Evolutionary conservation across 306 rosid species (phyloP), one percentile per base, ranked within the genome.

Genomic region (Cyamopsis tetragonoloba): DNA sequence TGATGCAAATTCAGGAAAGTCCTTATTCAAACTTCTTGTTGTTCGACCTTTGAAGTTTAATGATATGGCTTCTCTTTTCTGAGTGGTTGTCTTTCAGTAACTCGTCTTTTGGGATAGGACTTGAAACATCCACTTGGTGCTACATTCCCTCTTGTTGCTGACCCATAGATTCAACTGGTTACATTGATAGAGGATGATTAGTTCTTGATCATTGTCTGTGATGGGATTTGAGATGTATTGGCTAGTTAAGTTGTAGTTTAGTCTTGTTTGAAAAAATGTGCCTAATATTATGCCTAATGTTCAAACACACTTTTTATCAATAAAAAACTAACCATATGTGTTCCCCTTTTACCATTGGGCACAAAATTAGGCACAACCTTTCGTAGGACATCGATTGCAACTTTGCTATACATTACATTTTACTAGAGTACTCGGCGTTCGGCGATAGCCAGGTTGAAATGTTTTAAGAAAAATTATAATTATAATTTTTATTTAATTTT

Each of bases 261-360:
- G 96, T 53, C 87, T 93, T 43, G 97, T 88, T 58, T 89, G 98
- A n/a, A n/a, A n/a, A n/a, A n/a, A n/a, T n/a, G n/a, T n/a, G n/a
- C n/a, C n/a, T n/a, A n/a, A n/a, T n/a, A n/a, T n/a, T n/a, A n/a
- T n/a, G n/a, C n/a, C n/a, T n/a, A n/a, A n/a, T n/a, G n/a, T n/a
- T n/a, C n/a, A n/a, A n/a, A n/a, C n/a, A n/a, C n/a, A n/a, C n/a
- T n/a, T n/a, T n/a, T n/a, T n/a, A n/a, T n/a, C n/a, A n/a, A n/a
- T n/a, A n/a, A n/a, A n/a, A n/a, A n/a, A n/a, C n/a, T n/a, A n/a
- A n/a, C n/a, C n/a, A n/a, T n/a, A n/a, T n/a, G n/a, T n/a, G n/a
- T n/a, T n/a, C n/a, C n/a, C n/a, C n/a, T n/a, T n/a, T n/a, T n/a
- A n/a, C n/a, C n/a, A n/a, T n/a, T n/a, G n/a, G n/a, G n/a, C n/a